A percentile compares a stretch with the other conserved stretches of the same genome.
Evolutionary conservation across 768 basidiomycete genomes (phyloP).

Genomic region (Naematelia aurantialba): DNA sequence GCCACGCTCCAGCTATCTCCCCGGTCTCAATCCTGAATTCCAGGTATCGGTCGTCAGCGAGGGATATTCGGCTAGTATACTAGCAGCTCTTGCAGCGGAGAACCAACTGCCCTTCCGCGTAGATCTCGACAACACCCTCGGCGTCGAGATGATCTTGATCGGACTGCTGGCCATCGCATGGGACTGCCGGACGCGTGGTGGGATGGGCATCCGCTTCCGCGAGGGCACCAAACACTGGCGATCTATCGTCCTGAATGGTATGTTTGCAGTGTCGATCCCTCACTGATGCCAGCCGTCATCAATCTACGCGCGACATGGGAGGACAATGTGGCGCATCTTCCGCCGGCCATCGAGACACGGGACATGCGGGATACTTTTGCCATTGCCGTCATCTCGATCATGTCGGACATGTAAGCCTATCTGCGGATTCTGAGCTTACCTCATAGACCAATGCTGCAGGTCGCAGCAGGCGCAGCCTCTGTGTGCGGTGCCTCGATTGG

Average conservation of each 20-base stretch:
- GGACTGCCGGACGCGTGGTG: conserved; percentile 37
- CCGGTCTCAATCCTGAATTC: conserved; percentile 40
- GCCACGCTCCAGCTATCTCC: conserved; percentile 18
- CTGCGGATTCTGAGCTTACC: too few relatives aligned
- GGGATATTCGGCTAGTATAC: conserved; percentile 27
- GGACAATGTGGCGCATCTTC: conserved; percentile 15
- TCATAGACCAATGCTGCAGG: conserved; percentile 42
- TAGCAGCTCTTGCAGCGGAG: conserved; percentile 21
- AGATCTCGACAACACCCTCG: conserved; percentile 23
- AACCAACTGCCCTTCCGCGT: conserved; percentile 22
- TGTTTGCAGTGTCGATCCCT: conserved; percentile 1
- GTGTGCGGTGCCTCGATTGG: conserved; percentile 33
- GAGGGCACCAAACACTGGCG: conserved; percentile 39
- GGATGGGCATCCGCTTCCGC: conserved; percentile 35
- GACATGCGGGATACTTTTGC: conserved; percentile 37
- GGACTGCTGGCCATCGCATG: conserved; percentile 38
- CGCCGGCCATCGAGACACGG: conserved; percentile 19
- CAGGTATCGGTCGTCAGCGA: conserved; percentile 22
- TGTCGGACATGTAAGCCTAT: conserved; percentile 42
- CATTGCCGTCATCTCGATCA: conserved; percentile 31
- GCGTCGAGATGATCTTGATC: conserved; percentile 32
- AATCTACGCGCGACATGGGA: conserved; percentile 40
- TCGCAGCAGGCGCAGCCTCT: conserved; percentile 26
- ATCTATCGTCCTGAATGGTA: conserved; percentile 30
- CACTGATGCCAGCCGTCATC: conserved; percentile 24